Conservation (phyloP, 768 basidiomycete genomes). For the Tephrocybe sp. region DNA sequence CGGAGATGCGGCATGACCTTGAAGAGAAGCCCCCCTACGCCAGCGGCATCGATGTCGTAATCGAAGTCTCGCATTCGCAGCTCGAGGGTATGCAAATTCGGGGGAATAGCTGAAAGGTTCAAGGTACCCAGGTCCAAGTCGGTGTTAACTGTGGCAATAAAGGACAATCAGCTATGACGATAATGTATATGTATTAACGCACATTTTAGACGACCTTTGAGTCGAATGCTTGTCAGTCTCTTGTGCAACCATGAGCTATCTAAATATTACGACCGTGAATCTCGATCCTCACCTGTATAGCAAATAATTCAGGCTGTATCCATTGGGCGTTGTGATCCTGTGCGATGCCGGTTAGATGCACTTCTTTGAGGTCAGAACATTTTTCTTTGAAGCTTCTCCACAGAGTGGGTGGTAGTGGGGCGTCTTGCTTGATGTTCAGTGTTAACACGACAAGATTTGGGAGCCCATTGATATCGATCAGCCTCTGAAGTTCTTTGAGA, state of each 20-base stretch:
- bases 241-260: not conserved
- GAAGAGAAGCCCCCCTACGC: not conserved
- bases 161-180: too few relatives aligned
- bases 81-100: constrained; percentile 5
- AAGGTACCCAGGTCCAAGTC: too few relatives aligned
- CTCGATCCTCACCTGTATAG: constrained; percentile 2
- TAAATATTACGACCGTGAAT: not conserved
- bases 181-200: too few relatives aligned
- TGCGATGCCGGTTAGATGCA: not conserved
- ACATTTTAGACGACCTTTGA: too few relatives aligned
- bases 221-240: constrained; percentile 1
- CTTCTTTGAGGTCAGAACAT: constrained; percentile 1
- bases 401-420: not conserved
- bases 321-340: not conserved
- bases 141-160: too few relatives aligned
- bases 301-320: constrained; percentile 5
- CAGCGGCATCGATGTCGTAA: not conserved
- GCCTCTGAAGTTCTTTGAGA: not conserved
- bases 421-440: not conserved
- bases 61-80: not conserved
- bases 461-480: not conserved
- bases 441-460: not conserved
- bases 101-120: constrained; percentile 4
- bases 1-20: not conserved
- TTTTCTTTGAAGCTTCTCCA: not conserved